These are phyloP conservation scores for Nematodospora valgi DNA, from an alignment of 805 yeast species.

Conservation along the genomic window DNA sequence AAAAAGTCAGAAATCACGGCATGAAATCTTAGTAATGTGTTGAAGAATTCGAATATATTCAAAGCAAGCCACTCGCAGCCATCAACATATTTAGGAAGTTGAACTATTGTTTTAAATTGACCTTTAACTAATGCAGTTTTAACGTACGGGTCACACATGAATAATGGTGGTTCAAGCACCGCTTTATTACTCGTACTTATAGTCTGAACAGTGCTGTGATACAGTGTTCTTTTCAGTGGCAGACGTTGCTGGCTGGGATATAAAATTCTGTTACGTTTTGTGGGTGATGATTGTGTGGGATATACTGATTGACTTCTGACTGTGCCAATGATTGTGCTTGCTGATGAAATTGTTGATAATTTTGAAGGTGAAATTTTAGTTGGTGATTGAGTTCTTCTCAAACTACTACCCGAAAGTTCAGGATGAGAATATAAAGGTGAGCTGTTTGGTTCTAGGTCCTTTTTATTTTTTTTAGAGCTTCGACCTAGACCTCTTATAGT, in stretches of 20 bases:
- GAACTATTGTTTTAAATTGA: conserved; percentile 92
- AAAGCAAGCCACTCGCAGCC: conserved; percentile 94
- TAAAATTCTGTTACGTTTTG: conserved; percentile 4
- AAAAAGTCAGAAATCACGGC: conserved; percentile 89
- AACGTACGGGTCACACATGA: conserved; percentile 88
- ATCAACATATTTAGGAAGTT: conserved; percentile 91
- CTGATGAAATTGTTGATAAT: conserved; percentile 19
- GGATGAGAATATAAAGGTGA: conserved; percentile 31
- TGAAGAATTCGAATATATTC: conserved; percentile 85
- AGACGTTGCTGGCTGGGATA: conserved; percentile 12
- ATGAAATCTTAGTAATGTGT: conserved; percentile 81
- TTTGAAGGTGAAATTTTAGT: conserved; percentile 42
- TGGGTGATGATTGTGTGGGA: conserved; percentile 11
- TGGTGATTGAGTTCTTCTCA: conserved; percentile 36
- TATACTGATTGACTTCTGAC: conserved; percentile 7
- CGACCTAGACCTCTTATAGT: conserved; percentile 48
- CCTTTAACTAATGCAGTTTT: conserved; percentile 95
- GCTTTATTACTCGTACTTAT: conserved; percentile 1
- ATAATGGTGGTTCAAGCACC: conserved; percentile 43
- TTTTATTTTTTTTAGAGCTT: conserved; percentile 43
- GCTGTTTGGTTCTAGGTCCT: conserved; percentile 24
- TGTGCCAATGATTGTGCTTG: too few species aligned
- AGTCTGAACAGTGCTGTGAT: conserved; percentile 12
- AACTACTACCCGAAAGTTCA: conserved; percentile 30
- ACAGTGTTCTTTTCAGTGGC: conserved; percentile 9